Base-by-base conservation (phyloP, 371 early-diverging fungal genomes). In the Mortierella sp. region DNA sequence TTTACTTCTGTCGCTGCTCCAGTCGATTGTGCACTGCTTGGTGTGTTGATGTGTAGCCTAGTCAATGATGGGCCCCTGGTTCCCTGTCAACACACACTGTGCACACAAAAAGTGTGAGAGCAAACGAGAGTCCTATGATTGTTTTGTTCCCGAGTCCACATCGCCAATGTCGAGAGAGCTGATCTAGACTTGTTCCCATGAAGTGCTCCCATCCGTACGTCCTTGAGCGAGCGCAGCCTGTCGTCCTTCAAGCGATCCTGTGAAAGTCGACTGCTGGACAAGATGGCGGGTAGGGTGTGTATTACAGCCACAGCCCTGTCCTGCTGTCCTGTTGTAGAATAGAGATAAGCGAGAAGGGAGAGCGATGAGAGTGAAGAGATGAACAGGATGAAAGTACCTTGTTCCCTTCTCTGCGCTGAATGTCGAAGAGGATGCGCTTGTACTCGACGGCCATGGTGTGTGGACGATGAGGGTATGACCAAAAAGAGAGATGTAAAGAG, bases 361-460 rank as follows among this genome's bases (percentile, higher is more conserved):
- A 54, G 53, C 19, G 61, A 57, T 57, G 21, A 19, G 6, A 16
- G n/a, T n/a, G n/a, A n/a, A n/a, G 50, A 50, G 50, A 50, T 50
- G 50, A 61, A 61, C 14, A 34, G 19, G 61, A 8, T 4, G 31
- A 13, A 34, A 24, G 40, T 87, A 91, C 91, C 87, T 90, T 91
- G 83, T 95, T 95, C 43, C 91, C 95, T 71, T 92, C 94, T 77
- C 91, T 88, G 75, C 92, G 90, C 82, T 95, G 96, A 69, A 95
- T 90, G 67, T 94, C 94, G 69, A 91, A 92, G 55, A 95, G 87
- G 78, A 90, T 90, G 75, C 92, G 91, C 80, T 95, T 94, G 82
- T 91, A 91, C 80, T 91, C 92, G 46, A 90, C 93, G 54, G 90
- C 88, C 88, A 89, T 89, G 88, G 80, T 74, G 75, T 44, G 21